These are phyloP conservation scores for Amanita molliuscula DNA, from an alignment of 768 basidiomycete genomes.

Conservation along the genomic window DNA sequence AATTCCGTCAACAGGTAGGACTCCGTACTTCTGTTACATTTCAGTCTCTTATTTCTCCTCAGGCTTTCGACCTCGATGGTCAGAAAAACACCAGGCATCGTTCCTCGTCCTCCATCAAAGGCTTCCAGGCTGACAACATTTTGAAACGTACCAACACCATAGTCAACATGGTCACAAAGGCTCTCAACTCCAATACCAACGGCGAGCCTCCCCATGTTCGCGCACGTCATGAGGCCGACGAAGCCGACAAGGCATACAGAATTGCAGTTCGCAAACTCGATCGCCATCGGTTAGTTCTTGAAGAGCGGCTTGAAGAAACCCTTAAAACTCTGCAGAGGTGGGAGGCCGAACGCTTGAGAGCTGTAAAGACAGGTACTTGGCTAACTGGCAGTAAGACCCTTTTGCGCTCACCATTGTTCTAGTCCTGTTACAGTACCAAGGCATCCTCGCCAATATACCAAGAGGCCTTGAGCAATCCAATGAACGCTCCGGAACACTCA, in stretches of 20 bases:
- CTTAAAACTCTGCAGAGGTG: conserved; percentile 73
- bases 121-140: conserved; percentile 35
- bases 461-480: conserved; percentile 53
- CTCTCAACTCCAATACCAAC: conserved; percentile 37
- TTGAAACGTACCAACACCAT: conserved; percentile 62
- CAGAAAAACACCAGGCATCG: conserved; percentile 20
- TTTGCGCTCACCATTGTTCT: neutral
- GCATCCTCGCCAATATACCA: conserved; percentile 63
- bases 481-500: conserved; percentile 63
- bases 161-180: conserved; percentile 65
- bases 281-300: conserved; percentile 72
- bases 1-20: conserved; percentile 71
- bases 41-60: neutral
- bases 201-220: conserved; percentile 62
- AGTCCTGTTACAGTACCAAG: conserved; percentile 85
- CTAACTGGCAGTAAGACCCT: neutral
- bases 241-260: conserved; percentile 73
- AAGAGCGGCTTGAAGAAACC: conserved; percentile 78
- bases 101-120: conserved; percentile 14
- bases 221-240: conserved; percentile 68
- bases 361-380: conserved; percentile 67
- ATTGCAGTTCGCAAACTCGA: conserved; percentile 76
- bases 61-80: conserved; percentile 51
- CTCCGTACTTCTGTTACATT: neutral
- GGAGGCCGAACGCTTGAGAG: conserved; percentile 76